These are phyloP conservation scores for Nitzschia putrida DNA, from an alignment of 108 stramenopile species.

Conservation along the genomic window DNA sequence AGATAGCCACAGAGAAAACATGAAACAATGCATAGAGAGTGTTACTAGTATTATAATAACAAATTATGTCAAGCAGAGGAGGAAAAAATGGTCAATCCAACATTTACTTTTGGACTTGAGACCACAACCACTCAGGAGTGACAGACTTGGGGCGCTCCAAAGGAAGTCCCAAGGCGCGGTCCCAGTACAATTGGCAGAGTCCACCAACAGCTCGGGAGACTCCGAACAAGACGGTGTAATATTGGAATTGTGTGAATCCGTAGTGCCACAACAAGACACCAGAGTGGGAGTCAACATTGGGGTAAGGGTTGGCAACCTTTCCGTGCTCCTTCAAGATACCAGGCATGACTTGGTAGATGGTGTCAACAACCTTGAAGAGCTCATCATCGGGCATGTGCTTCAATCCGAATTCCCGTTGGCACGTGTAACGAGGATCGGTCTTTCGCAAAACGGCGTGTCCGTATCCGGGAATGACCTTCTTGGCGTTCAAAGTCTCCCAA, in stretches of 20 bases:
- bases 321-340: slow-evolving; percentile 98
- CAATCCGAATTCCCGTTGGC: slow-evolving; percentile 98
- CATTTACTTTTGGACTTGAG: slow-evolving; percentile 60
- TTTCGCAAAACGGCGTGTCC: slow-evolving; percentile 98
- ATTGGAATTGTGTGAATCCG: slow-evolving; percentile 97
- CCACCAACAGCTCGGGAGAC: slow-evolving; percentile 97
- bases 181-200: slow-evolving; percentile 98
- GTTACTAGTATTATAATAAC: too few species aligned
- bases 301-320: slow-evolving; percentile 99
- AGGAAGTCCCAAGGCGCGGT: slow-evolving; percentile 97
- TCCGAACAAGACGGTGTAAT: slow-evolving; percentile 99
- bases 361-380: slow-evolving; percentile 98
- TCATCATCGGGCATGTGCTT: slow-evolving; percentile 99
- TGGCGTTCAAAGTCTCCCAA: slow-evolving; percentile 98
- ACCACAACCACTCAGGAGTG: slow-evolving; percentile 96
- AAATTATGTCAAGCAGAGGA: too few species aligned
- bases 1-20: too few species aligned
- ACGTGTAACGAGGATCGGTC: slow-evolving; percentile 99
- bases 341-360: slow-evolving; percentile 97
- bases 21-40: too few species aligned
- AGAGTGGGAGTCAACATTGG: slow-evolving; percentile 98
- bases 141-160: slow-evolving; percentile 98
- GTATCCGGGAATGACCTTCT: slow-evolving; percentile 99
- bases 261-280: slow-evolving; percentile 99
- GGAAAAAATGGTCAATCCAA: not conserved